Evolutionary conservation across 805 yeast genomes (phyloP).

Genomic region (Saturnispora ahearnii): DNA sequence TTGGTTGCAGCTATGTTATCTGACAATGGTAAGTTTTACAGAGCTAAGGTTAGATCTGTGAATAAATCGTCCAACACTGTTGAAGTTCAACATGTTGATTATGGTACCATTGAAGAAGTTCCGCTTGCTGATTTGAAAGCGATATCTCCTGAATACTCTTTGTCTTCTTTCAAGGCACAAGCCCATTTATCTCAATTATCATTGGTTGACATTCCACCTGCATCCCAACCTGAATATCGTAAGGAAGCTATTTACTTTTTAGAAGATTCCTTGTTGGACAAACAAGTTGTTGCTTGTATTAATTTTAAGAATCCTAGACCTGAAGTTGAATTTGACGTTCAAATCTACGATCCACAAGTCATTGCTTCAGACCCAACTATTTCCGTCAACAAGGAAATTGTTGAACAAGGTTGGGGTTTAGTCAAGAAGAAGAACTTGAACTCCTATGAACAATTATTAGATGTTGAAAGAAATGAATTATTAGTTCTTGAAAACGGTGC

Average conservation of each 20-base stretch:
- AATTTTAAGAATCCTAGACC: conserved; percentile 31
- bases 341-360: conserved; percentile 48
- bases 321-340: conserved; percentile 40
- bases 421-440: conserved; percentile 33
- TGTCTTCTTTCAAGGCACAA: conserved; percentile 37
- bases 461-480: conserved; percentile 32
- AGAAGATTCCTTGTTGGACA: conserved; percentile 44
- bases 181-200: conserved; percentile 48
- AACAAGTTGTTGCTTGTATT: conserved; percentile 46
- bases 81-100: conserved; percentile 52
- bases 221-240: conserved; percentile 43
- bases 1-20: conserved; percentile 45
- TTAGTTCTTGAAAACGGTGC: conserved; percentile 40
- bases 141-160: conserved; percentile 42
- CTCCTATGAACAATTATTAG: conserved; percentile 30
- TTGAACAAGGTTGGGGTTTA: conserved; percentile 51
- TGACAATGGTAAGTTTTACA: conserved; percentile 46
- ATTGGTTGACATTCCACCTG: conserved; percentile 49
- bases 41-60: conserved; percentile 43
- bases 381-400: conserved; percentile 52
- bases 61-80: conserved; percentile 37
- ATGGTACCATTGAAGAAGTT: conserved; percentile 46
- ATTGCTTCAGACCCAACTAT: conserved; percentile 45
- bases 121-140: conserved; percentile 37
- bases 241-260: conserved; percentile 45